Base-by-base conservation (phyloP, 768 basidiomycete genomes). In the Royoungia palumana region DNA sequence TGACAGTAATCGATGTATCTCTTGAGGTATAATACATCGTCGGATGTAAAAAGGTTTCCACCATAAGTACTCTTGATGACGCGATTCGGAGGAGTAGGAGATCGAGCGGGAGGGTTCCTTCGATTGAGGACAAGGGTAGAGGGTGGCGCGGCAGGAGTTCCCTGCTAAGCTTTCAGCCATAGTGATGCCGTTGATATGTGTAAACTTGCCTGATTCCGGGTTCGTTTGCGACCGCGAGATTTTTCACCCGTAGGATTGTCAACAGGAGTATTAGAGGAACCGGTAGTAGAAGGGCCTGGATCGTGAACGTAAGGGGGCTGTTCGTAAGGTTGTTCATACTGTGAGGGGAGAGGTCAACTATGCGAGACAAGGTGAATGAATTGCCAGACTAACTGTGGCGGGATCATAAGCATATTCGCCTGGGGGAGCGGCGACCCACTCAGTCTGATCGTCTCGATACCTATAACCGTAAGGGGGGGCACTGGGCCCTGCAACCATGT, bases 1-100 rank as follows among this genome's bases (percentile, higher is more conserved):
- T 90, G 89, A 60, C 90, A 93, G 58, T 90, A 93, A 57, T 91
- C 88, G 39, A 93, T 93, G 62, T 93, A 93, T 62, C 82, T 85
- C 61, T 90, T 89, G 52, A 93, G 75, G 64, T 92, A 93, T 30
- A 80, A 47, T 35, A 93, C 81, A 61, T 93, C 90, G 41, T 92
- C 90, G 2, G 83, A 76, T 0, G 90, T 93, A 60, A 93, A 93
- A 34, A 91, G 64, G 61, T 93, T 92, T 13, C 90, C 90, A 37
- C 90, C 90, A 59, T 91, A 92, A 0, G 89, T 91, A 59, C 89
- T 92, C 68, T 89, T 91, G 62, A 93, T 83, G 19, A 91, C 83
- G 14, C 89, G 80, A 6, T 78, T 80, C 17, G 90, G 90, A 12
- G 90, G 90, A 0, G 88, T 89, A 4, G 90, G 90, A 20, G 89